A percentile compares a stretch with the other conserved stretches of the same genome.
phyloP scores from a whole-genome alignment of 116 monocot species.

The Iris pallida region DNA sequence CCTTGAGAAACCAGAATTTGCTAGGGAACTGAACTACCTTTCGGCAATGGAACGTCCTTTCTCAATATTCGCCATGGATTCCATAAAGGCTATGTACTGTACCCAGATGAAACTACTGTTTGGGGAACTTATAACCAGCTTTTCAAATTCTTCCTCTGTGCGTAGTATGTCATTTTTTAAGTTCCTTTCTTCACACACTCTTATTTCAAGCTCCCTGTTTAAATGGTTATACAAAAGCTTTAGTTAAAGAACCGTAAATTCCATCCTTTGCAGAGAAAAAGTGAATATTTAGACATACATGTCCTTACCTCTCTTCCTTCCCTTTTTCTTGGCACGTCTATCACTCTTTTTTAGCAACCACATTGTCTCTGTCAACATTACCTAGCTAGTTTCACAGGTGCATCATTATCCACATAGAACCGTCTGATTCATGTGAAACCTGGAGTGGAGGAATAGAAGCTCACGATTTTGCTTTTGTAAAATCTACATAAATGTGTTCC shows the following conservation, averaged over 20 bases:
- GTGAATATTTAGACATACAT: not conserved
- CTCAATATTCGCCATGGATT: constrained; percentile 56
- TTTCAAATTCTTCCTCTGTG: too few relatives aligned
- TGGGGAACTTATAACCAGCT: constrained; percentile 78
- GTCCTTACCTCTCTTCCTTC: constrained; percentile 70
- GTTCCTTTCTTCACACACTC: constrained; percentile 65
- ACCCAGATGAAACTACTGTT: constrained; percentile 89
- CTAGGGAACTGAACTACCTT: constrained; percentile 39
- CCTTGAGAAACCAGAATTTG: not conserved
- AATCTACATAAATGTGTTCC: not conserved
- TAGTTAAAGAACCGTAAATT: not conserved
- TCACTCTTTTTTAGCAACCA: constrained; percentile 29
- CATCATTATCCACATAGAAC: constrained; percentile 42
- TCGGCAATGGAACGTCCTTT: constrained; percentile 87
- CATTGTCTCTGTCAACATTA: not conserved
- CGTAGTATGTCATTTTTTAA: too few relatives aligned
- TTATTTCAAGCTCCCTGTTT: constrained; percentile 69
- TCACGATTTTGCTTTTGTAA: constrained; percentile 28
- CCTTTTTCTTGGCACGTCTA: constrained; percentile 49
- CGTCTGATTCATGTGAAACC: constrained; percentile 53
- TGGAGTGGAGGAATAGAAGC: constrained; percentile 64
- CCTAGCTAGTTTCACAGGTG: constrained; percentile 7
- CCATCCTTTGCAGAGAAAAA: constrained; percentile 2
- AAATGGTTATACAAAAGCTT: constrained; percentile 3
- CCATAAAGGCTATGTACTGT: constrained; percentile 82